These are phyloP conservation scores for Geotrichum fermentans DNA, from an alignment of 1,139 yeast genomes.

Conservation along the genomic window DNA sequence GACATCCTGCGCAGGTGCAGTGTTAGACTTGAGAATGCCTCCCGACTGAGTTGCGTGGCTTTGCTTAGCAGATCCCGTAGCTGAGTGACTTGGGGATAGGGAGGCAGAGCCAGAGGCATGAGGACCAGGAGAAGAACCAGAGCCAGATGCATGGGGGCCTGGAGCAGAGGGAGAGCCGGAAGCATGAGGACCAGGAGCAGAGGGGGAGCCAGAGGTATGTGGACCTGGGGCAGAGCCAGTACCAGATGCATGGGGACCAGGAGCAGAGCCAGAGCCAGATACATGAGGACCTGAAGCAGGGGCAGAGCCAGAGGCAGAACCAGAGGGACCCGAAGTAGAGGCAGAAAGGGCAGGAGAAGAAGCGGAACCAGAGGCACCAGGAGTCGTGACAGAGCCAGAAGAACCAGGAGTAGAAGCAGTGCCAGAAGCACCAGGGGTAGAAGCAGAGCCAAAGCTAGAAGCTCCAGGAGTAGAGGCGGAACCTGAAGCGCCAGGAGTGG, in stretches of 20 bases:
- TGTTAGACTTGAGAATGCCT: no score
- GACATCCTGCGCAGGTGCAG: neutral
- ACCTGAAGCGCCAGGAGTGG: neutral
- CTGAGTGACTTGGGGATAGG: no score
- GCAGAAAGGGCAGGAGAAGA: neutral
- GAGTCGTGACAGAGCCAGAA: neutral
- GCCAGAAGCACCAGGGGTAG: conserved; percentile 3
- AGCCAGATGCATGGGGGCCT: neutral
- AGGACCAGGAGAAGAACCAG: neutral
- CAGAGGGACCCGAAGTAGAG: conserved; percentile 6
- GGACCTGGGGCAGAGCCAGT: neutral
- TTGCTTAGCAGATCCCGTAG: no score
- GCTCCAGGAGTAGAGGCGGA: neutral
- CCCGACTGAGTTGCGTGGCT: no score
- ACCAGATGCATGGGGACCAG: conserved; percentile 1
- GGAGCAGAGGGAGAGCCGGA: conserved; percentile 6
- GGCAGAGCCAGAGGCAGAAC: neutral
- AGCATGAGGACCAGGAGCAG: neutral
- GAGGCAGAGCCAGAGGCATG: no score
- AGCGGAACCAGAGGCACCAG: no score
- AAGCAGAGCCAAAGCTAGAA: no score
- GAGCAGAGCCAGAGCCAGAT: neutral
- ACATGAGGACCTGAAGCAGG: neutral
- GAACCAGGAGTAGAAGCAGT: conserved; percentile 6
- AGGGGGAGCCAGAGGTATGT: conserved; percentile 1